These are phyloP conservation scores for Linderniella brevidens DNA, from an alignment of 257 asterid species.

Conservation along the genomic window DNA sequence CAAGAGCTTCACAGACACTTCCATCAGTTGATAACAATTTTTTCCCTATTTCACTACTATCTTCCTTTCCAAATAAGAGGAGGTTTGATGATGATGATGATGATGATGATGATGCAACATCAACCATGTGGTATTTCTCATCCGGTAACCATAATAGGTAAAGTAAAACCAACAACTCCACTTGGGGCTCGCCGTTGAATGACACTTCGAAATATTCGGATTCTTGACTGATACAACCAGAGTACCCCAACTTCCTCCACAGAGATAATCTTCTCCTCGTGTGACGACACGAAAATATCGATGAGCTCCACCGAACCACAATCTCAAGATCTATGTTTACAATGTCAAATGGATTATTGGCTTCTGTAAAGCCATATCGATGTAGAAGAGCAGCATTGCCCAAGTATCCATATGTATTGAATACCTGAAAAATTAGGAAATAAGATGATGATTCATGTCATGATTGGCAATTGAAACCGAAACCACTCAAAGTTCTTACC, in stretches of 20 bases:
- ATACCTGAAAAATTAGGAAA: constrained; percentile 35
- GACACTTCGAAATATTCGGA: constrained; percentile 73
- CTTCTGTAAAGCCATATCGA: constrained; percentile 84
- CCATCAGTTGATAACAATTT: constrained; percentile 28
- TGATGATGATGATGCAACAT: constrained; percentile 20
- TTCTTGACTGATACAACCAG: constrained; percentile 49
- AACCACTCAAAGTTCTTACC: constrained; percentile 22
- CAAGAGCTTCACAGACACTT: constrained; percentile 43
- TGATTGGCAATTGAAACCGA: constrained; percentile 2
- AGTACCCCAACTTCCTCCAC: constrained; percentile 62
- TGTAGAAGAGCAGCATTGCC: constrained; percentile 96
- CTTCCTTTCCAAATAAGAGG: constrained; percentile 13
- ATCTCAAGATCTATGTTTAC: constrained; percentile 68
- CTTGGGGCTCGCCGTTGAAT: constrained; percentile 65
- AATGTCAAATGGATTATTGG: constrained; percentile 67
- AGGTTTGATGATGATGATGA: constrained; percentile 13
- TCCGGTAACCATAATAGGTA: constrained; percentile 53
- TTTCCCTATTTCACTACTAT: constrained; percentile 21
- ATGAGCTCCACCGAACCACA: constrained; percentile 58
- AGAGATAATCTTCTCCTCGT: constrained; percentile 45
- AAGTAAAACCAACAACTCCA: constrained; percentile 52
- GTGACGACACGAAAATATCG: constrained; percentile 50
- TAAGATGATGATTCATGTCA: not conserved
- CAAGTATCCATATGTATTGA: constrained; percentile 66
- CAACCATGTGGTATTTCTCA: constrained; percentile 27